A percentile compares a stretch with the other conserved stretches of the same genome.
These are phyloP conservation scores for Yarrowia hollandica DNA, from an alignment of 805 yeast species.

Conservation along the genomic window DNA sequence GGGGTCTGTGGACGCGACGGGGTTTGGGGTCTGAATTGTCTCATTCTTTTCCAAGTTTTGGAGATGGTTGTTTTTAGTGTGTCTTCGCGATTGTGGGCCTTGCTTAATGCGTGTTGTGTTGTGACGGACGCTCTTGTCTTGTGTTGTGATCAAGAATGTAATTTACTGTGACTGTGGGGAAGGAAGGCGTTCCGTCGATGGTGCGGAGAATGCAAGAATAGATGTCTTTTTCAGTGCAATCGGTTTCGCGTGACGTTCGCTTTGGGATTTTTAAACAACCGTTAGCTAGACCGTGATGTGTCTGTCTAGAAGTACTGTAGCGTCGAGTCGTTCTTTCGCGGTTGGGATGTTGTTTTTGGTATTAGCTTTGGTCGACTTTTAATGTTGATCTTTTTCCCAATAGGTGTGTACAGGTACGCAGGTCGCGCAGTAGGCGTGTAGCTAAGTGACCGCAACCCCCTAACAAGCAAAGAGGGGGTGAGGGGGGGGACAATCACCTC, in stretches of 20 bases:
- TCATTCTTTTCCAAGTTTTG: not conserved
- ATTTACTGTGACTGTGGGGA: too few species aligned
- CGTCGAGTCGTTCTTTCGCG: not conserved
- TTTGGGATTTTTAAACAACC: too few species aligned
- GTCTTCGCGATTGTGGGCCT: not conserved
- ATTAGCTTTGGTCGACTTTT: conserved; percentile 10
- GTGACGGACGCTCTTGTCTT: too few species aligned
- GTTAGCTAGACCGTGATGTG: not conserved
- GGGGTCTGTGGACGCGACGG: conserved; percentile 37
- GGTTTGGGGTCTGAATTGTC: conserved; percentile 26
- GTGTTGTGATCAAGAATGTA: too few species aligned
- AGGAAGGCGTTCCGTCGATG: too few species aligned
- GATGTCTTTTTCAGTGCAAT: too few species aligned
- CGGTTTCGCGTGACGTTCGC: not conserved
- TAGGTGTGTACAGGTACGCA: conserved; percentile 4
- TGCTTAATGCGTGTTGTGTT: not conserved
- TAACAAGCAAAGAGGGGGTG: not conserved
- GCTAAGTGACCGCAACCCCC: not conserved
- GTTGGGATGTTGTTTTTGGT: conserved; percentile 27
- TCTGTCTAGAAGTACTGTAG: not conserved
- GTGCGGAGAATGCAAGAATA: conserved; percentile 2
- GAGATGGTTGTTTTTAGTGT: not conserved
- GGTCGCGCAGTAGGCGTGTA: conserved; percentile 24
- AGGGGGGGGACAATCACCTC: not conserved
- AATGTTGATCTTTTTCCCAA: conserved; percentile 28